phyloP scores from a whole-genome alignment of 1,139 yeast genomes.

The Yamadazyma oceani region DNA sequence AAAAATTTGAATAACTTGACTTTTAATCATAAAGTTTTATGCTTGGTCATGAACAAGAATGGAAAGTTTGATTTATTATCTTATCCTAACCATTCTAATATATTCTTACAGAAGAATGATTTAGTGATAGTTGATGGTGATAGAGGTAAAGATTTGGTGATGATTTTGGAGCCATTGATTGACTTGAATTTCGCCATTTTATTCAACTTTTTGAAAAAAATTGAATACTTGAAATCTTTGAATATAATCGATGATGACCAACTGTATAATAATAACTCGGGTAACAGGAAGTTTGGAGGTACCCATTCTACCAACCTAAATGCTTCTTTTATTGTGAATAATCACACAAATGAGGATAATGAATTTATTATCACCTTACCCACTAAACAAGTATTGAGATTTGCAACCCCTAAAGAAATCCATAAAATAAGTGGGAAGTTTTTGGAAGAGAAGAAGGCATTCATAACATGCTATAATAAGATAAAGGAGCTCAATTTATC shows the following conservation, averaged over 20 bases:
- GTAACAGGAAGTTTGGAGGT: constrained; percentile 29
- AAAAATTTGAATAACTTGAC: constrained; percentile 44
- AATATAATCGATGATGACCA: constrained; percentile 37
- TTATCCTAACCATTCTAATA: constrained; percentile 47
- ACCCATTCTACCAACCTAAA: constrained; percentile 38
- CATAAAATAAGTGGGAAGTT: constrained; percentile 45
- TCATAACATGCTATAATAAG: constrained; percentile 44
- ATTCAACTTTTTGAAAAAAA: constrained; percentile 74
- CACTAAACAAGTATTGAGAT: constrained; percentile 48
- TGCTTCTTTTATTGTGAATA: constrained; percentile 41
- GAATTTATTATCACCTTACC: constrained; percentile 50
- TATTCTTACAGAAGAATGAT: constrained; percentile 49
- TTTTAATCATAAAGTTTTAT: constrained; percentile 42
- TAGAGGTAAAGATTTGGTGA: constrained; percentile 51
- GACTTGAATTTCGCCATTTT: constrained; percentile 60
- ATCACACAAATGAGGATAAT: constrained; percentile 44
- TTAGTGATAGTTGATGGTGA: constrained; percentile 53
- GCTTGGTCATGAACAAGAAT: constrained; percentile 54
- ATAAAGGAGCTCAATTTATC: constrained; percentile 44
- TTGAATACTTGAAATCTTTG: constrained; percentile 76
- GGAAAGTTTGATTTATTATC: constrained; percentile 55
- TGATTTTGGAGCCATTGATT: constrained; percentile 48
- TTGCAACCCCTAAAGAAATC: constrained; percentile 50
- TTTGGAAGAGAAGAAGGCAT: constrained; percentile 49
- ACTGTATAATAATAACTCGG: constrained; percentile 6